phyloP scores from a whole-genome alignment of 2,329 filamentous ascomycete genomes.

The Nannizzia gypsea region DNA sequence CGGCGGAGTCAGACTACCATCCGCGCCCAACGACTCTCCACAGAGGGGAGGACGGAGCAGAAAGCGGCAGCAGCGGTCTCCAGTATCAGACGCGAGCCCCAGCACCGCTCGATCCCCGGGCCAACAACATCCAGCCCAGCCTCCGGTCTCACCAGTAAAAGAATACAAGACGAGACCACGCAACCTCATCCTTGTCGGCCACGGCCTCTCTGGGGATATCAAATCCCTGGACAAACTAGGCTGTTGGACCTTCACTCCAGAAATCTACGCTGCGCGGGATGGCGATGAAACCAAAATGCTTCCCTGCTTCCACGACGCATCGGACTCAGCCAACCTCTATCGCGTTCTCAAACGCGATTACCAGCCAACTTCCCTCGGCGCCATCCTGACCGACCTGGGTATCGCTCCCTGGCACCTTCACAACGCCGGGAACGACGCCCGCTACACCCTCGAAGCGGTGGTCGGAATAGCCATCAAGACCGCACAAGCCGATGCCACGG shows the following conservation, averaged over 20 bases:
- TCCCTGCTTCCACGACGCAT: conserved; percentile 46
- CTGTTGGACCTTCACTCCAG: conserved; percentile 30
- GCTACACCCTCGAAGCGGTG: conserved; percentile 65
- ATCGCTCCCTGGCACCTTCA: conserved; percentile 58
- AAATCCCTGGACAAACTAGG: conserved; percentile 54
- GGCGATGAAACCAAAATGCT: background rate
- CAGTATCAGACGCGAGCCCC: too few species aligned
- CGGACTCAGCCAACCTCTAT: conserved; percentile 66
- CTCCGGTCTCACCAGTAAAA: background rate
- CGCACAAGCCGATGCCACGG: conserved; percentile 6
- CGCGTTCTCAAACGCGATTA: conserved; percentile 47
- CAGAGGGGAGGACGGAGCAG: background rate
- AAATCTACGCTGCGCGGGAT: conserved; percentile 14
- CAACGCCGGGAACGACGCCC: conserved; percentile 77
- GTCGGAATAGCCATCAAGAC: conserved; percentile 46
- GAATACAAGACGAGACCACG: conserved; percentile 26
- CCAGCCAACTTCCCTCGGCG: conserved; percentile 46
- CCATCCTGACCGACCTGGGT: conserved; percentile 52
- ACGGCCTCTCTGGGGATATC: conserved; percentile 58
- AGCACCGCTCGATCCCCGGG: too few species aligned
- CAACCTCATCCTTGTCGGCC: conserved; percentile 66
- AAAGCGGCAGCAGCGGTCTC: too few species aligned
- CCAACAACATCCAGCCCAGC: too few species aligned
- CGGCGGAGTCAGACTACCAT: background rate
- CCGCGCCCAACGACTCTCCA: too few species aligned